Evolutionary conservation across 768 basidiomycete genomes (phyloP), one percentile per base, ranked within the genome.

Genomic region (Tephrocybe rancida): DNA sequence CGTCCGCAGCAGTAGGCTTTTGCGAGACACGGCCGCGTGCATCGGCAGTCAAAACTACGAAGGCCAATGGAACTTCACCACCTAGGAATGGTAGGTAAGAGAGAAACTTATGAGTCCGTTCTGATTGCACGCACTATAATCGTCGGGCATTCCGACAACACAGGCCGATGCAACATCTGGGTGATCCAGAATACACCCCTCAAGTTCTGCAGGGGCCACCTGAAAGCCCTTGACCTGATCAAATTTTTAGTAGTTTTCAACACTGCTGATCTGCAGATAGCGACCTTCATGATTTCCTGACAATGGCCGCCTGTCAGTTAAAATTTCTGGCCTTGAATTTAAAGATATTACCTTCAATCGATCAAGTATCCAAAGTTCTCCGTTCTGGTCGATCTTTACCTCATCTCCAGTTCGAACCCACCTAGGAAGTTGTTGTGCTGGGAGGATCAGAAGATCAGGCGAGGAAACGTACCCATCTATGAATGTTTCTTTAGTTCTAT

Each of bases 381-480:
- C 73, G 51, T 84, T 76, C 60, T 74, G 64, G 47, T 77, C 73
- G 45, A 88, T 77, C 48, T 70, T 67, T 3, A 79, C 86, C 63
- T 86, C 82, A 58, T 88, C 87, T 1, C 87, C 88, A 0, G 88
- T 89, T 47, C 73, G 75, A 3, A 89, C 73, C 87, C 86, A 90
- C 32, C 86, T 86, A 6, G 16, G n/a, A 52, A 24, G 8, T 13
- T 16, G 24, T 57, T n/a, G 52, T 39, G 25, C 29, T 61, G 3
- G 53, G 37, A 25, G n/a, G 19, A 30, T 25, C 27, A 10, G 34
- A 22, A 26, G 1, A 39, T 34, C 3, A 27, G 14, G 49, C 3
- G 13, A 1, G 38, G 37, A 34, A 29, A 61, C 73, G 56, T 55
- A 86, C 83, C 88, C 87, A 55, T 88, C 76, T 11, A 83, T 56